phyloP scores from a whole-genome alignment of 2,329 filamentous ascomycete species.

The Fusarium sp. region DNA sequence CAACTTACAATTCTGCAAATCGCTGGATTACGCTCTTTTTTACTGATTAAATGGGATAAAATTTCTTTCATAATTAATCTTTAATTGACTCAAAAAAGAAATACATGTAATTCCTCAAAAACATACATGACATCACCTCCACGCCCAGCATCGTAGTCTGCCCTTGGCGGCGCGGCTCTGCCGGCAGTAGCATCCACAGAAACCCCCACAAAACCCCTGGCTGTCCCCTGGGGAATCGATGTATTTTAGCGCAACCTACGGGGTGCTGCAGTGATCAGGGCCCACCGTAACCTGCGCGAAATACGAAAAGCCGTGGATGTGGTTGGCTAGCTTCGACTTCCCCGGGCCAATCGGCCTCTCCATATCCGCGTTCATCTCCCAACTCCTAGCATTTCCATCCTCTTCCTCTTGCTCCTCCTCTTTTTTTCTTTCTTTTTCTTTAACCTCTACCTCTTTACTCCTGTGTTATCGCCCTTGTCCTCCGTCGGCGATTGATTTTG shows the following conservation, averaged over 20 bases:
- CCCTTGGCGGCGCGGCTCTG: constrained; percentile 8
- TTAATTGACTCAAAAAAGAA: no score
- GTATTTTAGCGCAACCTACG: constrained; percentile 9
- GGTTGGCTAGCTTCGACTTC: constrained; percentile 36
- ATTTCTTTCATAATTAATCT: no score
- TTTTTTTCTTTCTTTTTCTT: not conserved
- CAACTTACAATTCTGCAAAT: no score
- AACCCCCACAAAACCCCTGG: constrained; percentile 31
- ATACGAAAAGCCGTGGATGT: constrained; percentile 35
- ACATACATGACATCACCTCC: constrained; percentile 16
- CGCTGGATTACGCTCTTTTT: no score
- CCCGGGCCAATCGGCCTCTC: constrained; percentile 33
- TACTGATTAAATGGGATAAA: no score
- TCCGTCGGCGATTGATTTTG: constrained; percentile 23
- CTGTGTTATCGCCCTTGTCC: constrained; percentile 22
- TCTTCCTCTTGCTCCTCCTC: not conserved
- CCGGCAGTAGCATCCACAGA: constrained; percentile 23
- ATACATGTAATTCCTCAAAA: no score
- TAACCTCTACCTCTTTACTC: constrained; percentile 6
- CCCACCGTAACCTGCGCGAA: constrained; percentile 28
- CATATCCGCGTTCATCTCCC: constrained; percentile 19
- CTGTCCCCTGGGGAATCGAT: constrained; percentile 22
- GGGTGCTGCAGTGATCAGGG: constrained; percentile 1
- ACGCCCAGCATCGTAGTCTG: not conserved
- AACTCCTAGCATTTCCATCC: constrained; percentile 3